These are phyloP conservation scores for Neopestalotiopsis sp. DNA, from an alignment of 2,329 filamentous ascomycete genomes.

Conservation along the genomic window DNA sequence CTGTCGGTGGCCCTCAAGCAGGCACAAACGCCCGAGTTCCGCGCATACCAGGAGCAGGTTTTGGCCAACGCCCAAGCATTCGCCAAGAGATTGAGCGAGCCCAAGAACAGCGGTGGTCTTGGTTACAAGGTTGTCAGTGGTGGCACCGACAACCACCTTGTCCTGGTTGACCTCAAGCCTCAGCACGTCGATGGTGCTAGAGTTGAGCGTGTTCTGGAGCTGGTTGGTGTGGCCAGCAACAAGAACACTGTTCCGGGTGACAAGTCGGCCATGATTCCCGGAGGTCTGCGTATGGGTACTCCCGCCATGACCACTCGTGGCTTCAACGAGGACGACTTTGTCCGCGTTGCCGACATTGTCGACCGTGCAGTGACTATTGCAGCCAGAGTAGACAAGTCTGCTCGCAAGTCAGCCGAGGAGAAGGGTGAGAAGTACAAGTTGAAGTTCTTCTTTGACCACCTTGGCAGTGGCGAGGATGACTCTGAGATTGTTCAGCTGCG, in stretches of 20 bases:
- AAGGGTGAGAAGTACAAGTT: conserved; percentile 71
- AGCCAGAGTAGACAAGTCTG: conserved; percentile 75
- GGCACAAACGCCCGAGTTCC: conserved; percentile 87
- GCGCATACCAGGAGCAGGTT: conserved; percentile 88
- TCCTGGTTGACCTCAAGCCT: conserved; percentile 89
- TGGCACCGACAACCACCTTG: conserved; percentile 96
- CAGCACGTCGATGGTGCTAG: conserved; percentile 87
- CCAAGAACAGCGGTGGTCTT: conserved; percentile 76
- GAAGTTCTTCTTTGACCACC: conserved; percentile 70
- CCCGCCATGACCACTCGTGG: conserved; percentile 98
- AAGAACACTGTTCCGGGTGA: conserved; percentile 99
- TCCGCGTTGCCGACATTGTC: conserved; percentile 83
- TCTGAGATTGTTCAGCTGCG: conserved; percentile 75
- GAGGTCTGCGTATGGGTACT: conserved; percentile 91
- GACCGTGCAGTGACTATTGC: conserved; percentile 83
- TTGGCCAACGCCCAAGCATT: conserved; percentile 91
- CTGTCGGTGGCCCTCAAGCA: conserved; percentile 94
- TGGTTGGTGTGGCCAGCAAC: conserved; percentile 96
- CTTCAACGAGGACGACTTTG: conserved; percentile 89
- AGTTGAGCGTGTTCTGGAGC: conserved; percentile 87
- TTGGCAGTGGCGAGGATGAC: conserved; percentile 71
- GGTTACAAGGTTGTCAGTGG: conserved; percentile 91
- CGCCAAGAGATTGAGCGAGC: conserved; percentile 67
- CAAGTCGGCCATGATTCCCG: conserved; percentile 89
- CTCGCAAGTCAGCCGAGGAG: conserved; percentile 71